These are phyloP conservation scores for Asterella californica DNA, from an alignment of 225 moss, liverwort and hornwort genomes.

Conservation along the genomic window DNA sequence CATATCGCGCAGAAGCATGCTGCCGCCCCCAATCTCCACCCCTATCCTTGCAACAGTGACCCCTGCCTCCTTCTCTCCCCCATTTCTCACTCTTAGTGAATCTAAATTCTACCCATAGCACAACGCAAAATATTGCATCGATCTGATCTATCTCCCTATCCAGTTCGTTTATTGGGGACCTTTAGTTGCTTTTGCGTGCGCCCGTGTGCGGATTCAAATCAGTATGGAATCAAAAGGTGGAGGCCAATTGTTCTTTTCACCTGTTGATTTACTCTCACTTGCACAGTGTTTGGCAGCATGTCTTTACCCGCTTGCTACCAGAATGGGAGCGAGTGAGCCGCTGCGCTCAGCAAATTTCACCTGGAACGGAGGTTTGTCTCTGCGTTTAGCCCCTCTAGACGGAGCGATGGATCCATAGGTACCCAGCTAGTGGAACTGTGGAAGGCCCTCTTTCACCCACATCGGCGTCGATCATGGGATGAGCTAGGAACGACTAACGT, in stretches of 20 bases:
- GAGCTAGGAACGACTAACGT: neutral
- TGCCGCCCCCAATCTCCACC: slow-evolving; percentile 16
- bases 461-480: neutral
- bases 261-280: neutral
- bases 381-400: neutral
- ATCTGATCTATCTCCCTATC: neutral
- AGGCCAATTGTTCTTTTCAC: slow-evolving; percentile 10
- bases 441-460: neutral
- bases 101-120: neutral
- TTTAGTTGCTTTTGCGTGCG: neutral
- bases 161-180: neutral
- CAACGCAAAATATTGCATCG: neutral
- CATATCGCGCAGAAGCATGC: slow-evolving; percentile 10
- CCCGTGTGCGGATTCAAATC: neutral
- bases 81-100: neutral
- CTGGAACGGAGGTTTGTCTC: slow-evolving; percentile 13
- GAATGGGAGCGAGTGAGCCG: neutral
- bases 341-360: slow-evolving; percentile 13
- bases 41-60: neutral
- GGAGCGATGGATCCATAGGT: neutral
- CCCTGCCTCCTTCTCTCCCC: neutral
- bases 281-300: neutral
- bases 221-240: neutral
- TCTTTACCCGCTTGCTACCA: neutral
- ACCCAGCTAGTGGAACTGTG: neutral